Evolutionary conservation across 805 yeast species (phyloP), one percentile per base, ranked within the genome.

Genomic region (Nakazawaea holstii): DNA sequence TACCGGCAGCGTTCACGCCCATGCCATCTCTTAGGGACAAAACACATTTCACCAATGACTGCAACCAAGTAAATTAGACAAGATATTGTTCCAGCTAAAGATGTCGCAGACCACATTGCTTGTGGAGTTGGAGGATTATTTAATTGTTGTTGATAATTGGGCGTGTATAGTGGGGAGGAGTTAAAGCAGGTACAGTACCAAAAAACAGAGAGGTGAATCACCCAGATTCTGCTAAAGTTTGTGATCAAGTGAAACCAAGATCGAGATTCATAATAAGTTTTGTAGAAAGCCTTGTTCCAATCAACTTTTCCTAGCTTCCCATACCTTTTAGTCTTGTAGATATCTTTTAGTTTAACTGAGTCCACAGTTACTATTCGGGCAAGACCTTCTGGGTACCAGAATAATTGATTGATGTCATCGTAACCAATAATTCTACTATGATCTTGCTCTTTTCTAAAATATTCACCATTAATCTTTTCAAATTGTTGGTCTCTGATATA

Each of bases 401-500:
- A 77, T 15, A 70, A 61, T 52, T 74, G 81, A 53, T 77, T 76
- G 35, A 75, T 59, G 53, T 77, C 82, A 56, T 77, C 82, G 54
- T 84, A 63, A 52, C 87, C 76, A 62, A 81, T 59, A 60, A 82
- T 70, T 54, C 76, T 61, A 62, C 72, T 61, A 70, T 82, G 94
- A 66, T 88, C 94, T 55, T 75, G 75, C 57, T 81, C 90, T 51
- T 81, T 78, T 64, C 81, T 78, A 33, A 74, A 71, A 66, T 74
- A 79, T 45, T 67, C 68, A 3, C 84, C 87, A 40, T 79, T 77
- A 26, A 65, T 49, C 17, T 53, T 55, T 48, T 60, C 59, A 60
- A 78, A 83, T 28, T 82, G 84, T 66, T 89, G 95, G 51, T 76
- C 77, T 53, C 84, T 74, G 33, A 87, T 70, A 59, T 73, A 88